phyloP scores from a whole-genome alignment of 73 alveolate genomes.

The Effrenium voratum region DNA sequence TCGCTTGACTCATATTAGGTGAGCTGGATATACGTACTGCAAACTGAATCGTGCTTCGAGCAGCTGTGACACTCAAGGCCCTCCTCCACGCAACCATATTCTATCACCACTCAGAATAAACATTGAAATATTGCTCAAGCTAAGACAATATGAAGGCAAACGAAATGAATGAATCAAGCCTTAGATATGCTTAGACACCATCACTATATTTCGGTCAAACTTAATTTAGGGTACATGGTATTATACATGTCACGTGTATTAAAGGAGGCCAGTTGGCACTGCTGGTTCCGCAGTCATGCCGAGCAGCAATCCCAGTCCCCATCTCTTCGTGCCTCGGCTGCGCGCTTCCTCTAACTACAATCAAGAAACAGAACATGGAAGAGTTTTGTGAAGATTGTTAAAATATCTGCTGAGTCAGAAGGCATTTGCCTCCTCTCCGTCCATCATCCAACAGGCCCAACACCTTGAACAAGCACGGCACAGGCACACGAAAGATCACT shows the following conservation, averaged over 20 bases:
- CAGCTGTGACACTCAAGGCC: no score
- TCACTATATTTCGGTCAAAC: neutral
- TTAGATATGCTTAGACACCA: neutral
- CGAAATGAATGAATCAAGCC: neutral
- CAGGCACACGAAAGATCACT: neutral
- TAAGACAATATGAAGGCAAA: neutral
- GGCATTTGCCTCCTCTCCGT: no score
- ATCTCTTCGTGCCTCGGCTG: slow-evolving; percentile 44
- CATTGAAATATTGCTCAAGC: neutral
- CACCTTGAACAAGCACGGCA: neutral
- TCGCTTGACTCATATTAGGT: no score
- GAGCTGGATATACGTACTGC: no score
- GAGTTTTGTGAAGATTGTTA: neutral
- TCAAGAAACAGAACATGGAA: neutral
- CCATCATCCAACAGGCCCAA: no score
- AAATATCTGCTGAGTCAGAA: neutral
- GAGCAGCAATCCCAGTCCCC: slow-evolving; percentile 66
- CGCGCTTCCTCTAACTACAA: neutral
- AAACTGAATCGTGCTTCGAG: no score
- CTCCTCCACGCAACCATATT: no score
- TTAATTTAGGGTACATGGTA: neutral
- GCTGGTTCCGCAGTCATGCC: neutral
- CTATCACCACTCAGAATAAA: no score
- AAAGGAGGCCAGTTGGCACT: neutral
- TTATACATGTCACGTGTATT: neutral